Evolutionary conservation across 352 stramenopile genomes (phyloP).

Genomic region (Globisporangium uncinulatum): DNA sequence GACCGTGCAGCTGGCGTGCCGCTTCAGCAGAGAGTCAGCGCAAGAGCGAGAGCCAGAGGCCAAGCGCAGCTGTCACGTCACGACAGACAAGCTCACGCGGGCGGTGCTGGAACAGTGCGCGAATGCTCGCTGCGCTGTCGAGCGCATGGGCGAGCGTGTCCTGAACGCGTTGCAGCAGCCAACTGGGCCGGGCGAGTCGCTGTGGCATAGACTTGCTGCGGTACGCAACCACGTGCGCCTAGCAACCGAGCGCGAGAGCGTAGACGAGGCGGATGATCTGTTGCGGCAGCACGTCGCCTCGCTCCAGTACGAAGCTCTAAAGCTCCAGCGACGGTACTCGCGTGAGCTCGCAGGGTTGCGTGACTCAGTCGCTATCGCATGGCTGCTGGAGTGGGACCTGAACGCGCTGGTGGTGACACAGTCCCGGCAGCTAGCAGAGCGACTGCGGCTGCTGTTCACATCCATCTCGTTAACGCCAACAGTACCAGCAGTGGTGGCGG

Average conservation of each 20-base stretch:
- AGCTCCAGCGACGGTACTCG: background rate
- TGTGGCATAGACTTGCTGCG: background rate
- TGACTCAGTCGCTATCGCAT: background rate
- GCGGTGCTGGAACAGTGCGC: background rate
- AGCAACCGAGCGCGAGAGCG: background rate
- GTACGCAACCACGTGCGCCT: background rate
- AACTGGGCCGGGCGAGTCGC: conserved; percentile 18
- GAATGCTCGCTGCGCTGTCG: background rate
- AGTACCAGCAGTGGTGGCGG: background rate
- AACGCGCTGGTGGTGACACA: background rate
- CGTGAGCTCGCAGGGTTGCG: background rate
- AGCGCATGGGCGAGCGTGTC: background rate
- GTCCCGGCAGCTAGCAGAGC: background rate
- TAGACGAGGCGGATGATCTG: background rate
- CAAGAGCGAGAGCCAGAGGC: background rate
- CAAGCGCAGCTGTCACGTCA: background rate
- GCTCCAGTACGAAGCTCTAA: background rate
- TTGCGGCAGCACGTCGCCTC: background rate
- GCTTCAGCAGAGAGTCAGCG: background rate
- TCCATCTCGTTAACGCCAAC: background rate
- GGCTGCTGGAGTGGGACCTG: conserved; percentile 2
- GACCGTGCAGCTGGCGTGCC: background rate
- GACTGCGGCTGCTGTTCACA: background rate
- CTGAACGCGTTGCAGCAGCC: too few relatives aligned
- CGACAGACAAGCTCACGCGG: background rate